A percentile compares a stretch with the other conserved stretches of the same genome.
These are phyloP conservation scores for Dissophora ornata DNA, from an alignment of 192 early-diverging fungal genomes.

Conservation along the genomic window DNA sequence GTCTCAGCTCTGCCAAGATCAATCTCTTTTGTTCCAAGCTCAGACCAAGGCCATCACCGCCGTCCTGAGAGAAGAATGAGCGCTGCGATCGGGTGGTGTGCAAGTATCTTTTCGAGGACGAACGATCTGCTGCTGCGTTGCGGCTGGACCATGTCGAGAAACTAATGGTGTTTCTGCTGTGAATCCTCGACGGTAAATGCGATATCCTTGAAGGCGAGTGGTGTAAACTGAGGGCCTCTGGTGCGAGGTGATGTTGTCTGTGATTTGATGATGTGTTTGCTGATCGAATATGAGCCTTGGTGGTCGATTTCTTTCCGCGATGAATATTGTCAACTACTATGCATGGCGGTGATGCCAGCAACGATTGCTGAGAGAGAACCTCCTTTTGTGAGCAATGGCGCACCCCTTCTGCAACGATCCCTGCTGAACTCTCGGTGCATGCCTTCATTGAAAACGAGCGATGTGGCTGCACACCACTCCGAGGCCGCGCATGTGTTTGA, in stretches of 20 bases:
- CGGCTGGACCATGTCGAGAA: constrained; percentile 8
- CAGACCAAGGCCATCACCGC: background rate
- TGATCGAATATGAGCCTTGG: constrained; percentile 15
- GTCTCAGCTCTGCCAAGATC: constrained; percentile 27
- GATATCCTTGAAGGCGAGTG: background rate
- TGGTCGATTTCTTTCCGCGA: constrained; percentile 24
- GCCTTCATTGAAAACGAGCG: constrained; percentile 40
- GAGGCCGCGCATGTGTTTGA: constrained; percentile 5
- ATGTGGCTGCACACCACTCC: background rate
- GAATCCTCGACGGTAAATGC: background rate
- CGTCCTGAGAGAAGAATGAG: constrained; percentile 9
- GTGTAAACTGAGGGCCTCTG: background rate
- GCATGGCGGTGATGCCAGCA: constrained; percentile 30
- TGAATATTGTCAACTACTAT: constrained; percentile 31
- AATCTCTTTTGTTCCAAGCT: constrained; percentile 5
- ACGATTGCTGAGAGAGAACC: constrained; percentile 21
- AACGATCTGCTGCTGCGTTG: background rate
- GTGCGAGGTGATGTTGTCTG: background rate
- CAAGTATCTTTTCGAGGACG: background rate
- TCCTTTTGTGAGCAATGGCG: constrained; percentile 20
- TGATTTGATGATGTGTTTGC: background rate
- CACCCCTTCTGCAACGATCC: constrained; percentile 7
- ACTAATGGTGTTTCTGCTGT: background rate
- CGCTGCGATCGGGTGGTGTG: constrained; percentile 23
- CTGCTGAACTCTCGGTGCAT: constrained; percentile 6